Base-by-base conservation (phyloP, 2,329 filamentous ascomycete genomes). In the Diaporthe longicolla region DNA sequence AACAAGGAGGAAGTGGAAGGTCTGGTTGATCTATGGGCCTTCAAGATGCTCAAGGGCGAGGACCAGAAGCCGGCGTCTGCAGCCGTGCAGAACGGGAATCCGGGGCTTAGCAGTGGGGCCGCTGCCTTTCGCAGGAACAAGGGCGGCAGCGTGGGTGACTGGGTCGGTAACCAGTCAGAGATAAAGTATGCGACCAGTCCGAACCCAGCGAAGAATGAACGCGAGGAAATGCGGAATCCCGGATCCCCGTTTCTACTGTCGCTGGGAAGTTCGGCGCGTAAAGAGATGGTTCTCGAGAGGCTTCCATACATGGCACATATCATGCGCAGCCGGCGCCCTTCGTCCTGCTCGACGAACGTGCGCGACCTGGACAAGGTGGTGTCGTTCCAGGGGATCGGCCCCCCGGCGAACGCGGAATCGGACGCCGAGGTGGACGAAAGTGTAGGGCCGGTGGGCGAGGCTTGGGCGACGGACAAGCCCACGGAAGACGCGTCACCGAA, bases 281-380 rank as follows among this genome's bases (percentile, higher is more conserved):
- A 88, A 55, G 94, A 96, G 81, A 88, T 97, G 85, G 83, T 98
- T 0, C 89, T 98, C 32, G 94, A 98, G 77, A 91, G 95, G 11
- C 87, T 99, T 0, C 97, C 97, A 0, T 98, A 97, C 82, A 91
- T 97, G 87, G 88, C 92, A 1, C 88, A 90, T 68, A 94, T 98
- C 79, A 82, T 84, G 2, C 85, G 87, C 21, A 80, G 83, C 43
- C 80, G 83, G 76, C 84, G 83, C 77, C 81, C 83, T 77, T 75
- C 79, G 21, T 82, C 78, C 43, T 78, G 78, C 29, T 79, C 78
- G 21, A 79, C 85, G 74, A 82, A 84, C n/a, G 82, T 89, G 2
- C 86, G 85, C 68, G 90, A 93, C 26, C 86, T 95, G 11, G 91
- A 93, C 72, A 92, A 89, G 78, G 89, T 97, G 10, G 92, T 92